Conservation (phyloP, 305 asterid species). For the Striga hermonthica region DNA sequence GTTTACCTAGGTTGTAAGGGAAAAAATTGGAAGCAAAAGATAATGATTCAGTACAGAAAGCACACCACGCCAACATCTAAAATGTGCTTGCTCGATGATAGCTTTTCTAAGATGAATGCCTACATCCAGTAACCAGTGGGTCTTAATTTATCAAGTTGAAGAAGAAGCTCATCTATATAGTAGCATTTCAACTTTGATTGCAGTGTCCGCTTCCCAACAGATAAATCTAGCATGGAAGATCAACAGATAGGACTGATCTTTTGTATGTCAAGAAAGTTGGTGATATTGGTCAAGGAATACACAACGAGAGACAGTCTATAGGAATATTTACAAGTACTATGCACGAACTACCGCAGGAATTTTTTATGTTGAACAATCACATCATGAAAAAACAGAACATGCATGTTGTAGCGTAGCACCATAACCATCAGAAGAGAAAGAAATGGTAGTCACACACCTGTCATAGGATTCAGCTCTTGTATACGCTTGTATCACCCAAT, state of each 20-base stretch:
- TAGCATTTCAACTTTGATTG: background rate
- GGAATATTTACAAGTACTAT: background rate
- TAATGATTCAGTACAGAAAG: background rate
- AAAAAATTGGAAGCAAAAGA: background rate
- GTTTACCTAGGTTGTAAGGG: constrained; percentile 2
- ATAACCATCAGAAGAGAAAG: constrained; percentile 15
- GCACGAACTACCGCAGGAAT: constrained; percentile 15
- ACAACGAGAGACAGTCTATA: background rate
- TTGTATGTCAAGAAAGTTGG: background rate
- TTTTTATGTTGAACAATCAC: constrained; percentile 17
- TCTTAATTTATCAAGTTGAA: background rate
- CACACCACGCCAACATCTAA: constrained; percentile 1
- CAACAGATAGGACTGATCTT: background rate
- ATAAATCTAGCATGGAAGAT: constrained; percentile 4
- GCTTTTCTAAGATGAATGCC: background rate
- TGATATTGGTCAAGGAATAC: background rate
- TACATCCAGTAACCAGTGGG: background rate
- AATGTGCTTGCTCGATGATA: too few relatives aligned
- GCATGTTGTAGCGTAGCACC: constrained; percentile 8
- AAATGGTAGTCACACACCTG: constrained; percentile 45
- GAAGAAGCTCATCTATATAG: background rate
- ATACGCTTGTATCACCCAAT: constrained; percentile 98
- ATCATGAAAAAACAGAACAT: constrained; percentile 10
- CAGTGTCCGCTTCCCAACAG: background rate
- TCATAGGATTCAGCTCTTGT: constrained; percentile 98